Percentiles rank a stretch among this genome's conserved stretches.
phyloP scores from a whole-genome alignment of 1,284 basidiomycete species.

The Ganoderma leucocontextum region DNA sequence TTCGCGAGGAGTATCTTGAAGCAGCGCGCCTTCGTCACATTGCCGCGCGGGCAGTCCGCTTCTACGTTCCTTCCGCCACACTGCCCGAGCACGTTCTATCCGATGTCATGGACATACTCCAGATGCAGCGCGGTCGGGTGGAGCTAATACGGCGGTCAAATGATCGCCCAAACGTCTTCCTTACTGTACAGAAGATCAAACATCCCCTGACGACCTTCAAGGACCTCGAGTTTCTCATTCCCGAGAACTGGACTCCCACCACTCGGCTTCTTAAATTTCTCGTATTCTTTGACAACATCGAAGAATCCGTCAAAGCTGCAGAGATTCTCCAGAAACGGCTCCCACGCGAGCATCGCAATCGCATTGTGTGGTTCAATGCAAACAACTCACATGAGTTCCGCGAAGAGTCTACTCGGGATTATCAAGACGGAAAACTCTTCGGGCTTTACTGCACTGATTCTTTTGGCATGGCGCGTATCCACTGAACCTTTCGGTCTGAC shows the following conservation, averaged over 20 bases:
- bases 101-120: constrained; percentile 37
- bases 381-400: constrained; percentile 39
- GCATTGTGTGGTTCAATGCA: constrained; percentile 44
- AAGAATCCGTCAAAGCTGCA: constrained; percentile 37
- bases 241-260: constrained; percentile 25
- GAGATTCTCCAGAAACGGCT: constrained; percentile 32
- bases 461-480: constrained; percentile 49
- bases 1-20: constrained; percentile 46
- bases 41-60: constrained; percentile 40
- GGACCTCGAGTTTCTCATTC: constrained; percentile 45
- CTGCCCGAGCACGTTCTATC: constrained; percentile 39
- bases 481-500: no score
- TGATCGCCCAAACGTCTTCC: constrained; percentile 44
- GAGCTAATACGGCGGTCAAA: constrained; percentile 35
- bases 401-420: constrained; percentile 25
- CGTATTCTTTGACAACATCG: constrained; percentile 42
- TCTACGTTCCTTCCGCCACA: constrained; percentile 46
- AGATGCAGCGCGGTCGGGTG: not conserved
- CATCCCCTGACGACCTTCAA: constrained; percentile 36
- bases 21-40: no score
- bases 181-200: constrained; percentile 40
- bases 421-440: constrained; percentile 26
- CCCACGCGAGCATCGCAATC: constrained; percentile 27
- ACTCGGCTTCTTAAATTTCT: constrained; percentile 36
- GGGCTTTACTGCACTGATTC: constrained; percentile 39